Conservation (phyloP, 768 basidiomycete genomes). For the Kwoniella shandongensis region DNA sequence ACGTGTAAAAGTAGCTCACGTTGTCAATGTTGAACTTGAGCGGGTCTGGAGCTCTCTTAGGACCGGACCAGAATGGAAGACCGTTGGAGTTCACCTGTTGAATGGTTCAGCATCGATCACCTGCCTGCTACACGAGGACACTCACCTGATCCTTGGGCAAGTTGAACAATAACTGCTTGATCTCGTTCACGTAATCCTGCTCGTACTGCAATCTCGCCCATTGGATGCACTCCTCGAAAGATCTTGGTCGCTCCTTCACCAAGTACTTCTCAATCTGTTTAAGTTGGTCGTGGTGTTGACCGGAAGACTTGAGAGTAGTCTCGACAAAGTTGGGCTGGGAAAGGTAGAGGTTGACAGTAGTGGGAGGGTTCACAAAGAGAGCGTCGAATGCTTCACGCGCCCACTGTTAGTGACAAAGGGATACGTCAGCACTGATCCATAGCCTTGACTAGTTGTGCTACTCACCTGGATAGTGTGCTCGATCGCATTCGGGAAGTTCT, state of each 20-base stretch:
- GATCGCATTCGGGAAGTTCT: conserved; percentile 98
- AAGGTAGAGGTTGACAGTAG: conserved; percentile 92
- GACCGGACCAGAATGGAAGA: conserved; percentile 98
- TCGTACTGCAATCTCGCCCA: conserved; percentile 98
- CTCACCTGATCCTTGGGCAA: conserved; percentile 84
- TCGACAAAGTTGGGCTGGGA: conserved; percentile 95
- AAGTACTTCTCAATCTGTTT: conserved; percentile 85
- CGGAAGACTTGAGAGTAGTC: conserved; percentile 82
- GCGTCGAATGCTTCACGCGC: conserved; percentile 87
- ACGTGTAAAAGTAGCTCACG: conserved; percentile 58
- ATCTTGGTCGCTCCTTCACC: conserved; percentile 87
- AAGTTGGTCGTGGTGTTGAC: conserved; percentile 84
- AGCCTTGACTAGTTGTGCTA: no score
- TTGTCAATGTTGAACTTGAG: conserved; percentile 81
- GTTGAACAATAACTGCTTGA: conserved; percentile 87
- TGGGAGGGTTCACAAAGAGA: conserved; percentile 88
- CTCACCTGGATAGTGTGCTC: conserved; percentile 93
- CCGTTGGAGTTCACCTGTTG: conserved; percentile 72
- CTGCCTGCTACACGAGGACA: conserved; percentile 4
- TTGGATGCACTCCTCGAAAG: conserved; percentile 93
- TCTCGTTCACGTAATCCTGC: conserved; percentile 86
- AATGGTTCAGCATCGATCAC: neutral
- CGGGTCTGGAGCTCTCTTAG: conserved; percentile 93
- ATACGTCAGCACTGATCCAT: no score
- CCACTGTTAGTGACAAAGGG: conserved; percentile 63